These are phyloP conservation scores for Phaeotremella skinneri DNA, from an alignment of 768 basidiomycete species.

Conservation along the genomic window DNA sequence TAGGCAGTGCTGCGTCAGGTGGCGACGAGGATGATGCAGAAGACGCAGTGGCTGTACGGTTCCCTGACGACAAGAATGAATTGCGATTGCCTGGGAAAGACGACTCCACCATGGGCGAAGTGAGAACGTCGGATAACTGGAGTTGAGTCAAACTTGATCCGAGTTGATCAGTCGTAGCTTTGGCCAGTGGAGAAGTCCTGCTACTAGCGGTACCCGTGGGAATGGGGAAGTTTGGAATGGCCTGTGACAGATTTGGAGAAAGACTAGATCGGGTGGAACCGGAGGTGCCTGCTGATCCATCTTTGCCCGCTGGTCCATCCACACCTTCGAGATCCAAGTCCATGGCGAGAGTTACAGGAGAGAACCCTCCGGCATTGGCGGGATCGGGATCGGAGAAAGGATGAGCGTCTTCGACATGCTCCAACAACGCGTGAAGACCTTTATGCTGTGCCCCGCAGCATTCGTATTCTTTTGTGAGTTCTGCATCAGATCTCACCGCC, in stretches of 20 bases:
- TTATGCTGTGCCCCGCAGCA: slow-evolving; percentile 44
- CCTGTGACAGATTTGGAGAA: slow-evolving; percentile 20
- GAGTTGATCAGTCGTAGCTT: slow-evolving; percentile 6
- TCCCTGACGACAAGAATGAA: slow-evolving; percentile 6
- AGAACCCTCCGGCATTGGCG: slow-evolving; percentile 25
- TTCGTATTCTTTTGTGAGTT: slow-evolving; percentile 40
- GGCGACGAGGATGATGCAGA: slow-evolving; percentile 36
- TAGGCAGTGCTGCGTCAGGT: slow-evolving; percentile 35
- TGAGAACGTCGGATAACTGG: slow-evolving; percentile 39
- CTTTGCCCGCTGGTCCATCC: slow-evolving; percentile 15
- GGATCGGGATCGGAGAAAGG: slow-evolving; percentile 37
- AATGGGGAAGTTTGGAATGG: slow-evolving; percentile 29
- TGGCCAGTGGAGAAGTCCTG: slow-evolving; percentile 33
- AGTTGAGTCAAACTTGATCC: slow-evolving; percentile 23
- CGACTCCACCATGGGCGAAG: slow-evolving; percentile 28
- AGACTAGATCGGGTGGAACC: slow-evolving; percentile 22
- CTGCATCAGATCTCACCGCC: slow-evolving; percentile 39
- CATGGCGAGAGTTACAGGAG: slow-evolving; percentile 40
- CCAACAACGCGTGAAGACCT: slow-evolving; percentile 46
- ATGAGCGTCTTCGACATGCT: slow-evolving; percentile 49
- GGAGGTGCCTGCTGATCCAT: background rate
- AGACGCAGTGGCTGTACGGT: slow-evolving; percentile 12
- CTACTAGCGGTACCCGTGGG: slow-evolving; percentile 25
- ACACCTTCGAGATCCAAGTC: slow-evolving; percentile 42
- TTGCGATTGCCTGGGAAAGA: slow-evolving; percentile 3